Conservation (phyloP, 2,329 filamentous ascomycete species). For the Ploettnerulaceae sp. region DNA sequence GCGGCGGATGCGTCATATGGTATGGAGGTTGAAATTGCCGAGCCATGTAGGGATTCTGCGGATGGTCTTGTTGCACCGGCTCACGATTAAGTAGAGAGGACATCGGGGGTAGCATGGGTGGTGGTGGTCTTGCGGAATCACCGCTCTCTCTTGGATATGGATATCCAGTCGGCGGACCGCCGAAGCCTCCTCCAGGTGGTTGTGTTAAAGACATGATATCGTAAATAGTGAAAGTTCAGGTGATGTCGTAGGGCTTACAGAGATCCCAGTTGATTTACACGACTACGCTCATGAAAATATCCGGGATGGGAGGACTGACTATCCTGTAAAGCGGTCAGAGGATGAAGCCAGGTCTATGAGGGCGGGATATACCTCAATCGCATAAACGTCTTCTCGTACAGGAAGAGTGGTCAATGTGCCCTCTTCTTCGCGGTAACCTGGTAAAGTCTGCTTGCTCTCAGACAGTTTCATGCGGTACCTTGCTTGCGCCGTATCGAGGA, state of each 20-base stretch:
- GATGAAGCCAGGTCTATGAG: background rate
- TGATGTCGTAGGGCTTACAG: background rate
- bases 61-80: conserved; percentile 5
- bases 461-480: background rate
- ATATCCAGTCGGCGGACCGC: conserved; percentile 1
- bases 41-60: conserved; percentile 8
- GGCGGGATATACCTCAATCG: conserved; percentile 3
- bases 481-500: background rate
- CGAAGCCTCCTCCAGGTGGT: background rate
- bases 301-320: background rate
- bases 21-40: conserved; percentile 15
- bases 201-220: conserved; percentile 8
- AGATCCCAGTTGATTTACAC: background rate
- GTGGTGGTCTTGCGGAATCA: conserved; percentile 8
- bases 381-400: background rate
- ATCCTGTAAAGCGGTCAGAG: background rate
- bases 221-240: background rate
- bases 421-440: background rate
- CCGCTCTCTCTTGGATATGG: conserved; percentile 1
- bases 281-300: background rate
- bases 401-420: background rate
- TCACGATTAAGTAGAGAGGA: conserved; percentile 22
- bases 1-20: conserved; percentile 15
- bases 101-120: conserved; percentile 22
- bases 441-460: background rate